These are phyloP conservation scores for Brettanomyces sp. DNA, from an alignment of 805 yeast species.

Conservation along the genomic window DNA sequence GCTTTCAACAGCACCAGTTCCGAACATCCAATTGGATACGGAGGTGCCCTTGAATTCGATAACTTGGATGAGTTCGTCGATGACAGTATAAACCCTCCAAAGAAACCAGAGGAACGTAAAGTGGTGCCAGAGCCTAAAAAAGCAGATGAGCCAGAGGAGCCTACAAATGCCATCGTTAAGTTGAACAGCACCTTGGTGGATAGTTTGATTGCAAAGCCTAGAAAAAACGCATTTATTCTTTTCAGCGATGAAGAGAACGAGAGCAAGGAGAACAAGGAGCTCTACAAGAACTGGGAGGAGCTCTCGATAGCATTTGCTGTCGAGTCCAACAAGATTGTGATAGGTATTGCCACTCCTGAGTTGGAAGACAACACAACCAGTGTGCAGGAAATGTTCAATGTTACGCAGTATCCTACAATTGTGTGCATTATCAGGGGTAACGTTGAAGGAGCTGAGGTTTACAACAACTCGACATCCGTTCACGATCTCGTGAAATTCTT, in stretches of 20 bases:
- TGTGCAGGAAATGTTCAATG: constrained; percentile 30
- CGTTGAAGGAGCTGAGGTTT: constrained; percentile 24
- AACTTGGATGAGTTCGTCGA: constrained; percentile 42
- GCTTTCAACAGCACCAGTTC: constrained; percentile 42
- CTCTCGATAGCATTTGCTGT: constrained; percentile 39
- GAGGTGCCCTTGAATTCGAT: constrained; percentile 43
- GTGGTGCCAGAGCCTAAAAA: constrained; percentile 13
- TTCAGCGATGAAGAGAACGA: constrained; percentile 48
- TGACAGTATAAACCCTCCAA: constrained; percentile 2
- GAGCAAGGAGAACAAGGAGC: constrained; percentile 35
- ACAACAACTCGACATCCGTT: constrained; percentile 36
- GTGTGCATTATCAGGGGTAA: constrained; percentile 33
- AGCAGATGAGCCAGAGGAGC: constrained; percentile 19
- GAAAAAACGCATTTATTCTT: constrained; percentile 40
- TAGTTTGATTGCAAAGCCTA: constrained; percentile 18
- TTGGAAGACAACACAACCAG: constrained; percentile 33
- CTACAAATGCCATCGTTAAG: constrained; percentile 16
- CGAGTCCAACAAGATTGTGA: constrained; percentile 29
- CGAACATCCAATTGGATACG: constrained; percentile 43
- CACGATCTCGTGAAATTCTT: constrained; percentile 42
- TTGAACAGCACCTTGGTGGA: constrained; percentile 22
- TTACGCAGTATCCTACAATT: constrained; percentile 47
- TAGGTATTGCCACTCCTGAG: constrained; percentile 41
- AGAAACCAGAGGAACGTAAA: no score
- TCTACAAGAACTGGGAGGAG: constrained; percentile 42